Evolutionary conservation across 768 basidiomycete species (phyloP).

Genomic region (Tubosaeta sp.): DNA sequence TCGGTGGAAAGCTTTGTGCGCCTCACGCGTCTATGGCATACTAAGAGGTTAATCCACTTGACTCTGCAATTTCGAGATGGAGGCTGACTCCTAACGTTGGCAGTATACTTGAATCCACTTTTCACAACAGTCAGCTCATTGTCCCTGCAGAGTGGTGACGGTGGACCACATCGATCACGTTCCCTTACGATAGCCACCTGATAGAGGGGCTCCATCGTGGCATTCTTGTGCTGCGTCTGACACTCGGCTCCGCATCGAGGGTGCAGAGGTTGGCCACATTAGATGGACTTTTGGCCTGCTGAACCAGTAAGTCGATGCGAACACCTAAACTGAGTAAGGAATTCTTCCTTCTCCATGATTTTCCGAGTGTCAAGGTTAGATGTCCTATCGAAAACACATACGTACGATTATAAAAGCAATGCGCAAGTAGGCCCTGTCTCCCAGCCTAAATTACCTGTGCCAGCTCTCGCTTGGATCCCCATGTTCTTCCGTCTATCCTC

Average conservation of each 20-base stretch:
- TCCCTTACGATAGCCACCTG: neutral
- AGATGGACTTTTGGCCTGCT: neutral
- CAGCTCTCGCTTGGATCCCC: neutral
- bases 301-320: neutral
- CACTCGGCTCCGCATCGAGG: neutral
- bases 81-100: neutral
- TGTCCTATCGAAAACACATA: neutral
- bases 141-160: neutral
- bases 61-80: no score
- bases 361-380: neutral
- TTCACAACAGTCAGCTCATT: neutral
- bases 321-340: neutral
- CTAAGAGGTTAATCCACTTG: no score
- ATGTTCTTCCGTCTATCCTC: conserved; percentile 14
- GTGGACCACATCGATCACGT: neutral
- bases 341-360: neutral
- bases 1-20: neutral
- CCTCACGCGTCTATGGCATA: no score
- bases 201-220: neutral
- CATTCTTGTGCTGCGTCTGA: neutral
- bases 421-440: neutral
- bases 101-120: neutral
- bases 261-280: neutral
- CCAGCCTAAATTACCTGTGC: neutral
- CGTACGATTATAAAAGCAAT: neutral